Evolutionary conservation across 495 filamentous ascomycete species (phyloP), one percentile per base, ranked within the genome.

Genomic region (Cenococcum geophilum): DNA sequence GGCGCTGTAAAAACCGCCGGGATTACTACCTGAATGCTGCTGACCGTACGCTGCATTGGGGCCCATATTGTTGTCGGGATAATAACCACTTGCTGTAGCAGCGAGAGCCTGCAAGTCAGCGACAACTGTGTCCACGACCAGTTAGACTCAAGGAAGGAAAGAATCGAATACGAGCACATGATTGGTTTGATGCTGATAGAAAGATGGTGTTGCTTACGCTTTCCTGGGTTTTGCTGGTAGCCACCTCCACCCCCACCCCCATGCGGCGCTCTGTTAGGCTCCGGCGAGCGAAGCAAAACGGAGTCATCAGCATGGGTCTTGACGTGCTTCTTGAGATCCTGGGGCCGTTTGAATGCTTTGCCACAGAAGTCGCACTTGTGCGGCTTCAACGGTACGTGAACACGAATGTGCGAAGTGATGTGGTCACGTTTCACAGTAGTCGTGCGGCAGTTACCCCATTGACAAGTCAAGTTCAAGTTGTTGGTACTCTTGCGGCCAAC

Each of bases 281-380:
- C 86, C 25, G 89, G 89, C 21, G 87, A 88, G 54, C 88, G 83
- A 63, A 89, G 81, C 59, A 95, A 80, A 53, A 95, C 90, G 45
- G 91, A 95, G 75, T 99, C 93, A 72, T 99, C 93, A 60, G 93
- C 93, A 74, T 99, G 93, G n/a, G 95, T 98, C 83, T 97, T 97
- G 73, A 97, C 92, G 74, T 99, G 95, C 78, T 99, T 99, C 83
- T 97, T 97, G 62, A 99, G 72, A 78, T 99, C 95, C 75, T 99
- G 93, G 25, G 95, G 95, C 16, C 95, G 89, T 82, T 99, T 99
- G 82, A 99, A 99, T 8, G 91, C 89, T 80, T 99, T 99, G 68
- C 89, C 89, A 71, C 95, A 99, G 74, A 96, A 95, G 68, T 96
- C 91, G 71, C 95, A 99, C 74, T 96, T 96, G 77, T 99, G 93